Evolutionary conservation across 2,329 filamentous ascomycete genomes (phyloP).

Genomic region (Penicillium olsonii): DNA sequence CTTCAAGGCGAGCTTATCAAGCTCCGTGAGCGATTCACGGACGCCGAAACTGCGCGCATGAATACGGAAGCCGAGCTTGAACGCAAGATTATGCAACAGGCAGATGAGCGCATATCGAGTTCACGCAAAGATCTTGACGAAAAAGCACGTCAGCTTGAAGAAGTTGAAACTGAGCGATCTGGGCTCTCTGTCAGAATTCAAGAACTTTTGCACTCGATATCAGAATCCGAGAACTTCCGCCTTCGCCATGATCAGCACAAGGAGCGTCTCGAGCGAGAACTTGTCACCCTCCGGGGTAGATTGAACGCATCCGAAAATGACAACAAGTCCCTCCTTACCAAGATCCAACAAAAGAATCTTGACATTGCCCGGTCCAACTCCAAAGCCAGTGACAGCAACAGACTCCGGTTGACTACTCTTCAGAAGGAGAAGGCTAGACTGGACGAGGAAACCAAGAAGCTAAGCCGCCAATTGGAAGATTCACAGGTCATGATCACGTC

Average conservation of each 20-base stretch:
- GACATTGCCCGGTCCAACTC: slow-evolving; percentile 92
- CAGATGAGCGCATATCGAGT: slow-evolving; percentile 76
- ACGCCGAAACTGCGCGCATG: slow-evolving; percentile 81
- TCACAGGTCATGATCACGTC: slow-evolving; percentile 79
- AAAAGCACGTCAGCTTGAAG: slow-evolving; percentile 72
- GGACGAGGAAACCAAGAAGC: slow-evolving; percentile 78
- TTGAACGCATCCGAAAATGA: slow-evolving; percentile 93
- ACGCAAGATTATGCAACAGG: slow-evolving; percentile 72
- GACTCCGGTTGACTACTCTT: slow-evolving; percentile 72
- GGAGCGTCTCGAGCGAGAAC: slow-evolving; percentile 85
- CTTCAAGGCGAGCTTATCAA: slow-evolving; percentile 81
- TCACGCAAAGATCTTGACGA: slow-evolving; percentile 78
- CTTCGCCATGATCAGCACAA: slow-evolving; percentile 91
- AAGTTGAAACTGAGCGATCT: slow-evolving; percentile 76
- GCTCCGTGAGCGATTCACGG: slow-evolving; percentile 78
- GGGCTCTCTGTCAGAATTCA: slow-evolving; percentile 79
- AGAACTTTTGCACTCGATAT: slow-evolving; percentile 80
- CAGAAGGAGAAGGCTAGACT: slow-evolving; percentile 80
- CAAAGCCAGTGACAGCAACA: slow-evolving; percentile 78
- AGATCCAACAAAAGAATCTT: slow-evolving; percentile 94
- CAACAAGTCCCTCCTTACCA: slow-evolving; percentile 92
- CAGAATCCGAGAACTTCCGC: slow-evolving; percentile 85
- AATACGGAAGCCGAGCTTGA: slow-evolving; percentile 81
- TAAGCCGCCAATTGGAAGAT: slow-evolving; percentile 83
- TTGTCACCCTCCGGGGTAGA: slow-evolving; percentile 86